Percentiles rank a stretch among this genome's conserved stretches.
Conservation (phyloP, 495 filamentous ascomycete species). For the Aspergillus steynii region DNA sequence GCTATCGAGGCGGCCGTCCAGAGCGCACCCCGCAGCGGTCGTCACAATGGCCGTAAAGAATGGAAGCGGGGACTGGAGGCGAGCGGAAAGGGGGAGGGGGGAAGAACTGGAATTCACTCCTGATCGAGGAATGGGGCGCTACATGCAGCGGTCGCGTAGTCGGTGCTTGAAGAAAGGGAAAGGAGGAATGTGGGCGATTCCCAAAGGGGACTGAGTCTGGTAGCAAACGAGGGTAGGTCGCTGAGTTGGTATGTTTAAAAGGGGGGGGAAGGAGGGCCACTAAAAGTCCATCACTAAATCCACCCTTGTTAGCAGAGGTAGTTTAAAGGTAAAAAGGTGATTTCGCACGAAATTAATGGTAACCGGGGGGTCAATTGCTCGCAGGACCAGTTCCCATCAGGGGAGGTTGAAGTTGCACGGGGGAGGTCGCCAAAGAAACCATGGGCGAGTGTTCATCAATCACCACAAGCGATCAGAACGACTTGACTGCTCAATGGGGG, state of each 20-base stretch:
- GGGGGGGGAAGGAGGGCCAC: conserved; percentile 8
- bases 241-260: conserved; percentile 13
- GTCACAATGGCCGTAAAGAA: conserved; percentile 15
- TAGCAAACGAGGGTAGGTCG: not conserved
- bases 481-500: not conserved
- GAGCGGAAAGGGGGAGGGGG: not conserved
- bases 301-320: conserved; percentile 11
- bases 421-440: not conserved
- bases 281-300: conserved; percentile 12
- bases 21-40: conserved; percentile 23
- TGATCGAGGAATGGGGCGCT: conserved; percentile 27
- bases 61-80: not conserved
- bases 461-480: not conserved
- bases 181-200: conserved; percentile 28
- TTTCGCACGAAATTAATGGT: not conserved
- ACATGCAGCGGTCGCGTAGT: conserved; percentile 31
- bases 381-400: not conserved
- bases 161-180: conserved; percentile 11
- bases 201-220: conserved; percentile 7
- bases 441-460: not conserved
- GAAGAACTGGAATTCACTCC: conserved; percentile 20
- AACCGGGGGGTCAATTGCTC: not conserved
- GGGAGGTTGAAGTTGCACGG: not conserved
- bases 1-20: conserved; percentile 25
- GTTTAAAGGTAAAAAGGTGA: conserved; percentile 3